Percentiles rank a stretch among this genome's conserved stretches.
phyloP scores from a whole-genome alignment of 164 flowering plant genomes.

The Aristolochia fimbriata region DNA sequence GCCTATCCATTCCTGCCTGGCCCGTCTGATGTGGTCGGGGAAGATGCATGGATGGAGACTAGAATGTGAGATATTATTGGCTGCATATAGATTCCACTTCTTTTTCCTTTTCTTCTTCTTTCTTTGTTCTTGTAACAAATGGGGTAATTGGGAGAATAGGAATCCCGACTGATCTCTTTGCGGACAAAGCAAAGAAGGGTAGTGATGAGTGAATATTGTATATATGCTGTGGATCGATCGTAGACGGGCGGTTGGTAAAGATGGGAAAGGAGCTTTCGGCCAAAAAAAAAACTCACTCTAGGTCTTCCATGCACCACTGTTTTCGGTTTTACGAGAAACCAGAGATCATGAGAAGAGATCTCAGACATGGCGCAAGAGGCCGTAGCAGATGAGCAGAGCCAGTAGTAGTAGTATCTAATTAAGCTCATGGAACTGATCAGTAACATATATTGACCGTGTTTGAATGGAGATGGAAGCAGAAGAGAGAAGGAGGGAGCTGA shows the following conservation, averaged over 20 bases:
- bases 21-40: too few relatives aligned
- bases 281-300: constrained; percentile 1
- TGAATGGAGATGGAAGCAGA: neutral
- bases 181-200: neutral
- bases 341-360: too few relatives aligned
- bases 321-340: too few relatives aligned
- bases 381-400: too few relatives aligned
- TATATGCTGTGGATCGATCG: too few relatives aligned
- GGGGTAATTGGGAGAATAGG: neutral
- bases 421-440: neutral
- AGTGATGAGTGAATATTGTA: neutral
- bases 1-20: neutral
- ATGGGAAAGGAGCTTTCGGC: constrained; percentile 7
- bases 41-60: neutral
- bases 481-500: neutral
- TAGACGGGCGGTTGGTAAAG: constrained; percentile 3
- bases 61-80: too few relatives aligned
- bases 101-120: neutral
- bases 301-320: neutral
- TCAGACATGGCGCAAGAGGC: too few relatives aligned
- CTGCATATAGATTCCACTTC: neutral
- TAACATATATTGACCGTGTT: neutral
- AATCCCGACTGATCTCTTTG: neutral
- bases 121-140: neutral
- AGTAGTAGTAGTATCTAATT: too few relatives aligned